Conservation (phyloP, 2,329 filamentous ascomycete genomes). For the Zymoseptoria brevis region DNA sequence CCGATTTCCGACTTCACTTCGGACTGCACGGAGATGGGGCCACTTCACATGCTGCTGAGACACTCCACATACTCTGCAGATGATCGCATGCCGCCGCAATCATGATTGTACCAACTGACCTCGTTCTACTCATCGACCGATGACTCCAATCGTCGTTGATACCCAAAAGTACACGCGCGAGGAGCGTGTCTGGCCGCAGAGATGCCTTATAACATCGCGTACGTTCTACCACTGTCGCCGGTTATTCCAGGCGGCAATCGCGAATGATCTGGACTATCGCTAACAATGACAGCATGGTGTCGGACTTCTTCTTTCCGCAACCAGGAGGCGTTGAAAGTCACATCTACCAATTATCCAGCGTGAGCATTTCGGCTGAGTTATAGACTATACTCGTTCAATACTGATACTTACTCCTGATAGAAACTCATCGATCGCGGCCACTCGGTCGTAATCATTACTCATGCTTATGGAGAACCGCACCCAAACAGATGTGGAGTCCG, state of each 20-base stretch:
- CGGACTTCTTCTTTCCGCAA: slow-evolving; percentile 99
- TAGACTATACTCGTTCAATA: slow-evolving; percentile 9
- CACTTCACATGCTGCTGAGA: background rate
- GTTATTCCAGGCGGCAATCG: background rate
- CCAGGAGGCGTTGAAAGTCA: slow-evolving; percentile 93
- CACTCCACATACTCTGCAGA: background rate
- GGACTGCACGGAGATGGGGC: background rate
- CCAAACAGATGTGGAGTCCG: slow-evolving; percentile 68
- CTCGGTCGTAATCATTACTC: slow-evolving; percentile 96
- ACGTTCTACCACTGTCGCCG: slow-evolving; percentile 24
- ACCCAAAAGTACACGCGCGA: background rate
- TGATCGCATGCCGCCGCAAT: background rate
- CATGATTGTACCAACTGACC: background rate
- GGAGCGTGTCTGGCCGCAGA: slow-evolving; percentile 1
- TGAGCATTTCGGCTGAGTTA: slow-evolving; percentile 23
- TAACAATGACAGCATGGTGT: slow-evolving; percentile 64
- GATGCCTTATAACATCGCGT: slow-evolving; percentile 67
- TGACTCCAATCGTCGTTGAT: background rate
- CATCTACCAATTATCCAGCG: slow-evolving; percentile 90
- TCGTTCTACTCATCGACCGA: background rate
- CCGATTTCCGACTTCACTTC: background rate
- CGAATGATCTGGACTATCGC: background rate
- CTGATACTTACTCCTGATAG: slow-evolving; percentile 28
- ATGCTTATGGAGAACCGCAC: slow-evolving; percentile 64
- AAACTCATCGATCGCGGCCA: slow-evolving; percentile 97